phyloP scores from a whole-genome alignment of 2,329 filamentous ascomycete genomes.

The Metarhizium album region DNA sequence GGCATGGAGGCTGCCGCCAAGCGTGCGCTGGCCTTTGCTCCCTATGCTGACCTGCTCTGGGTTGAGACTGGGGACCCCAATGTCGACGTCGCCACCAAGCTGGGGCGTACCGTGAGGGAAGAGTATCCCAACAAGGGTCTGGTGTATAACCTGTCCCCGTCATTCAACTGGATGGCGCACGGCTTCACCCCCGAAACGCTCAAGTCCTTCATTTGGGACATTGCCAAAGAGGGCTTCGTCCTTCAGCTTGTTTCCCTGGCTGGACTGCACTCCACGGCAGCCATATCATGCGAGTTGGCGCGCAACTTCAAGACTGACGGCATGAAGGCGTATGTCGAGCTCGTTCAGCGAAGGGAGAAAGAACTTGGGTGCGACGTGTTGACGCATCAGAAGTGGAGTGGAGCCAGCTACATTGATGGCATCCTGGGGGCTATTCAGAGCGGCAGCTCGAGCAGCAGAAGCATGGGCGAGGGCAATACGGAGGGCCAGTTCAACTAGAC shows the following conservation, averaged over 20 bases:
- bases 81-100: slow-evolving; percentile 62
- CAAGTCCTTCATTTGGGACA: slow-evolving; percentile 91
- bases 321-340: slow-evolving; percentile 95
- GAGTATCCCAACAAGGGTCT: slow-evolving; percentile 70
- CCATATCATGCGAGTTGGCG: slow-evolving; percentile 62
- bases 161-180: slow-evolving; percentile 97
- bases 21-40: slow-evolving; percentile 81
- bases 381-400: slow-evolving; percentile 83
- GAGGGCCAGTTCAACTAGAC: slow-evolving; percentile 52
- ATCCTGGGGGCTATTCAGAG: slow-evolving; percentile 85
- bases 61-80: slow-evolving; percentile 89
- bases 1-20: slow-evolving; percentile 84
- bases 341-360: slow-evolving; percentile 84
- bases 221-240: slow-evolving; percentile 76
- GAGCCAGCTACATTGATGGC: slow-evolving; percentile 67
- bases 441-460: slow-evolving; percentile 78
- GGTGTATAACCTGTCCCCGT: slow-evolving; percentile 92
- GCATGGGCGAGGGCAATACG: slow-evolving; percentile 92
- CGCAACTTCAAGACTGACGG: slow-evolving; percentile 78
- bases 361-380: slow-evolving; percentile 85
- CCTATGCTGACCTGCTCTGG: slow-evolving; percentile 92
- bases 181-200: slow-evolving; percentile 77
- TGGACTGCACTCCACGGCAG: slow-evolving; percentile 54
- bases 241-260: slow-evolving; percentile 58
- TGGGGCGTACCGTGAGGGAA: slow-evolving; percentile 65